A percentile compares a stretch with the other conserved stretches of the same genome.
Evolutionary conservation across 768 basidiomycete species (phyloP).

Genomic region (Sporobolomyces pararoseus): DNA sequence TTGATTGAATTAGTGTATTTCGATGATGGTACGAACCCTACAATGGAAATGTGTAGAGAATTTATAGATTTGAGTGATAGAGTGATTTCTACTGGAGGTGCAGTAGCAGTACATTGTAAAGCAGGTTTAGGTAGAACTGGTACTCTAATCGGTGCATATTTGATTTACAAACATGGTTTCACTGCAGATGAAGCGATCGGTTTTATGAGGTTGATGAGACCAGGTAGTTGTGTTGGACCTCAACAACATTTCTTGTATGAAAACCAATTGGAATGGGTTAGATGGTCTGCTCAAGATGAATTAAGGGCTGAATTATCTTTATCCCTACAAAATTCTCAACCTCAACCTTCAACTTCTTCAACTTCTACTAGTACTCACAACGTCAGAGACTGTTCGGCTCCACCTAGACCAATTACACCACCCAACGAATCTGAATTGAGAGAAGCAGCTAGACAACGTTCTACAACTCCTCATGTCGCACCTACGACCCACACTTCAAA

Average conservation of each 20-base stretch:
- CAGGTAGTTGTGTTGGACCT: constrained; percentile 71
- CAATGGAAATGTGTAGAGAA: constrained; percentile 85
- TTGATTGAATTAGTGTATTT: constrained; percentile 77
- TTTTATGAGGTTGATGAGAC: constrained; percentile 95
- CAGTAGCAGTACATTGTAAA: constrained; percentile 65
- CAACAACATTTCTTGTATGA: constrained; percentile 80
- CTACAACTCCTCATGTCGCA: background rate
- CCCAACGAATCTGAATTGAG: constrained; percentile 24
- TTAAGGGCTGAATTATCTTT: constrained; percentile 31
- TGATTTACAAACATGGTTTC: constrained; percentile 98
- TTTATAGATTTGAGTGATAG: constrained; percentile 83
- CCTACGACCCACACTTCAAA: too few species aligned
- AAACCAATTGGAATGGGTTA: constrained; percentile 88
- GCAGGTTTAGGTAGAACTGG: constrained; percentile 95
- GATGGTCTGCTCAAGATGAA: constrained; percentile 82
- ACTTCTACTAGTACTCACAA: background rate
- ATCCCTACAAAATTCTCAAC: background rate
- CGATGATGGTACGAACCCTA: constrained; percentile 96
- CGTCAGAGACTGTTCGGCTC: background rate
- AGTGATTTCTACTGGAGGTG: constrained; percentile 70
- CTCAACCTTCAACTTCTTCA: background rate
- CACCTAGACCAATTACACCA: constrained; percentile 62
- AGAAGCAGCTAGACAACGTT: constrained; percentile 3
- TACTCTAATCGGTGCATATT: constrained; percentile 92
- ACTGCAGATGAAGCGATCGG: constrained; percentile 79